Base-by-base conservation (phyloP, 1,139 yeast species). In the Geotrichum aggregatum region DNA sequence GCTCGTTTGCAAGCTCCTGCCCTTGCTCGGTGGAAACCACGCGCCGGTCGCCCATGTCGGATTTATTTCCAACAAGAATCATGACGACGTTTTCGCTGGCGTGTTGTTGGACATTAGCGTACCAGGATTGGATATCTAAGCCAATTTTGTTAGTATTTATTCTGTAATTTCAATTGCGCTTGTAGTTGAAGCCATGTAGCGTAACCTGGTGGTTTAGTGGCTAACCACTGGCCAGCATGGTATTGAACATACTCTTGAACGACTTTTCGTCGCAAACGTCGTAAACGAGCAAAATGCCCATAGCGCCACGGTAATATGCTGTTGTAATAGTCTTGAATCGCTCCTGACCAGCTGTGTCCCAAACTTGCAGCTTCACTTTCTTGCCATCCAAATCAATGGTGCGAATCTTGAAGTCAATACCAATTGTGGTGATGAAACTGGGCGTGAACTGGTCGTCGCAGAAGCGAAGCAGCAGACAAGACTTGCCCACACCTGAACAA, bases 261-360 rank as follows among this genome's bases (percentile, higher is more conserved):
- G 96, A 86, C 71, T 94, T 82, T 64, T 89, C 91, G 71, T 94
- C 98, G 38, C 96, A 86, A 52, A 92, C 98, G 70, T 92, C 99
- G 71, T 92, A 92, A 48, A 92, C 96, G 62, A 92, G 80, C 55
- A 92, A 82, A 68, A 94, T 92, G 58, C 98, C 99, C 94, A 89
- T 88, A 55, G 99, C 98, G 54, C 98, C 97, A 71, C 99, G 82
- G 74, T 94, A 92, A 72, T 94, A 92, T 7, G 98, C 97, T 19
- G 98, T 89, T 49, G 98, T 92, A 70, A 92, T 92, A 50, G 98
- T 92, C 76, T 97, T 83, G 77, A 92, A 92, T 64, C 98, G 79
- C 71, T 92, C 98, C 73, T 92, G 98, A 28, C 98, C 98, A 6
- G 98, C 98, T 40, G 98, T 92, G 70, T 92, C 98, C 98, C 98